These are phyloP conservation scores for Emergomyces africanus DNA, from an alignment of 2,329 filamentous ascomycete genomes.

Conservation along the genomic window DNA sequence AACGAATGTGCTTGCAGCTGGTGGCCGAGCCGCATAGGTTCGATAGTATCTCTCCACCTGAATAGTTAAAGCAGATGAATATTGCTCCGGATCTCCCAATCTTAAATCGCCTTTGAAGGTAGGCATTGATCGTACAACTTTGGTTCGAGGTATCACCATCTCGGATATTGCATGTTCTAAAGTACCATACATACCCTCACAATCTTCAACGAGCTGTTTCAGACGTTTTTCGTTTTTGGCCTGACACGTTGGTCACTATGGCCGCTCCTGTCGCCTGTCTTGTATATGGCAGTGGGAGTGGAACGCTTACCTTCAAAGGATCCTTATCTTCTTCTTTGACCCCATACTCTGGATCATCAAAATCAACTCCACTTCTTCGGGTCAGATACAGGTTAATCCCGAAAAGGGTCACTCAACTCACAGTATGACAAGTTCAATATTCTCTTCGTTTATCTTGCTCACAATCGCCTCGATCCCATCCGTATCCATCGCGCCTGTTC, in stretches of 20 bases:
- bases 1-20: constrained; percentile 67
- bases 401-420: constrained; percentile 32
- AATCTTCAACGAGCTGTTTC: constrained; percentile 51
- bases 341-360: constrained; percentile 80
- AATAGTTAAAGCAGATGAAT: constrained; percentile 64
- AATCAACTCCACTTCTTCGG: constrained; percentile 63
- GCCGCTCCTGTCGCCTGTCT: background rate
- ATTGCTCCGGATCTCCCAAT: constrained; percentile 62
- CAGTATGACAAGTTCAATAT: constrained; percentile 69
- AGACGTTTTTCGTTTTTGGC: constrained; percentile 60
- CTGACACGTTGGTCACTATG: constrained; percentile 24
- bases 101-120: constrained; percentile 69
- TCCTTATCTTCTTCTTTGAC: constrained; percentile 86
- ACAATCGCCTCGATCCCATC: constrained; percentile 60
- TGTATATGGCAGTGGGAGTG: background rate
- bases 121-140: constrained; percentile 60
- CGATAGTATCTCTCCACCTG: constrained; percentile 84
- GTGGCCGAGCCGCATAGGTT: constrained; percentile 62
- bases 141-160: constrained; percentile 63
- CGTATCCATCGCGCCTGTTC: constrained; percentile 55
- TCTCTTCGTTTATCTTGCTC: constrained; percentile 58
- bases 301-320: constrained; percentile 45
- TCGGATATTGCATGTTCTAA: constrained; percentile 74
- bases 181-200: constrained; percentile 66
- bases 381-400: constrained; percentile 14